These are phyloP conservation scores for Pythium brachiatum DNA, from an alignment of 352 stramenopile species.

Conservation along the genomic window DNA sequence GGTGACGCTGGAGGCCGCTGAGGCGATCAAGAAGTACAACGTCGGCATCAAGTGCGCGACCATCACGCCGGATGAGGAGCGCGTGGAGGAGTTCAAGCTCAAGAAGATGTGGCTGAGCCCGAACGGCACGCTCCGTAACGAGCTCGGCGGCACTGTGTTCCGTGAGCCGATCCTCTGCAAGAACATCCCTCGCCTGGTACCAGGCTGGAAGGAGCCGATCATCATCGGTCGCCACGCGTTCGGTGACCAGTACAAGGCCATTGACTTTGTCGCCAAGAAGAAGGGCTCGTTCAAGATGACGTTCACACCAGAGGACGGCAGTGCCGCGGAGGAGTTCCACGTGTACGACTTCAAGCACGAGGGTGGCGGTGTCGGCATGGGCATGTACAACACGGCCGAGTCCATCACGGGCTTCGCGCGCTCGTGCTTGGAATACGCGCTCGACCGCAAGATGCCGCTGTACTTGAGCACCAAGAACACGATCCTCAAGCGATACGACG, in stretches of 20 bases:
- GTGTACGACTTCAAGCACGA: constrained; percentile 83
- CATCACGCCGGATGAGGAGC: constrained; percentile 85
- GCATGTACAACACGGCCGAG: constrained; percentile 90
- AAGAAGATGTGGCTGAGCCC: constrained; percentile 86
- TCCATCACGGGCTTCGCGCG: constrained; percentile 66
- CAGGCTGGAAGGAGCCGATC: constrained; percentile 86
- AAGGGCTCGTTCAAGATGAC: constrained; percentile 78
- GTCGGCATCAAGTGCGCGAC: constrained; percentile 90
- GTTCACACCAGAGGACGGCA: constrained; percentile 65
- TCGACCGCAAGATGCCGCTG: constrained; percentile 65
- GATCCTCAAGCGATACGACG: constrained; percentile 88
- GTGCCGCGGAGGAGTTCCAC: constrained; percentile 48
- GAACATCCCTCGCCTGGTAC: constrained; percentile 85
- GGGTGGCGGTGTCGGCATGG: constrained; percentile 73
- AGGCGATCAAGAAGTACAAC: constrained; percentile 74
- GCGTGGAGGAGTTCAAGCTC: constrained; percentile 78
- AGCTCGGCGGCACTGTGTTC: constrained; percentile 86
- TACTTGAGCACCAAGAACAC: constrained; percentile 92
- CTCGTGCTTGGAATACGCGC: constrained; percentile 65
- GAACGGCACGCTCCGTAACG: constrained; percentile 87
- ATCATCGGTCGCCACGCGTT: constrained; percentile 87
- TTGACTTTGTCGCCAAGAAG: constrained; percentile 73
- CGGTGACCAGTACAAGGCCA: constrained; percentile 87
- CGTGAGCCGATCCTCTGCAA: constrained; percentile 85
- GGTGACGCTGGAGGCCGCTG: constrained; percentile 76